These are phyloP conservation scores for Paragyromitra xinjiangensis DNA, from an alignment of 495 filamentous ascomycete genomes.

Conservation along the genomic window DNA sequence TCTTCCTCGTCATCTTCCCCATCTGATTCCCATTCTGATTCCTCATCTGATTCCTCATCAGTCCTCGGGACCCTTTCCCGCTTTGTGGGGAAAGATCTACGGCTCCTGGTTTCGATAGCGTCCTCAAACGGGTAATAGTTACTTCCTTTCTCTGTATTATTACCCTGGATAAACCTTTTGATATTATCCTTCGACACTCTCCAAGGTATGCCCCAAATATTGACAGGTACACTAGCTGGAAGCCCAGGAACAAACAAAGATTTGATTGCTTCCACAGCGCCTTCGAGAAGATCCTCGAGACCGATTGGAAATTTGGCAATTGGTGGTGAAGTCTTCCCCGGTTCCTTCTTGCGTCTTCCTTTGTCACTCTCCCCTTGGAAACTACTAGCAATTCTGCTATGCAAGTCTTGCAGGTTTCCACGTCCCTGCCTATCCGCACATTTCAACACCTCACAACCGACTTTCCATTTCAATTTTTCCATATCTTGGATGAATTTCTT, in stretches of 20 bases:
- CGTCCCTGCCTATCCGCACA: neutral
- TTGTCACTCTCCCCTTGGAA: neutral
- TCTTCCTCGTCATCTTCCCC: neutral
- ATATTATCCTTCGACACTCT: neutral
- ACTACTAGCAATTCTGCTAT: neutral
- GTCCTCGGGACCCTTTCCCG: neutral
- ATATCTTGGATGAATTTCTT: neutral
- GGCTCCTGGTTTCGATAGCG: neutral
- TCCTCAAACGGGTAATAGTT: neutral
- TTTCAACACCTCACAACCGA: neutral
- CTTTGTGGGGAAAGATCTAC: neutral
- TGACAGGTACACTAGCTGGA: neutral
- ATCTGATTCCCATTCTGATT: neutral
- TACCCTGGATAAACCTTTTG: neutral
- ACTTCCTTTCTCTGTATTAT: neutral
- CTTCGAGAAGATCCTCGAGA: slow-evolving; percentile 3
- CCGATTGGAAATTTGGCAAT: neutral
- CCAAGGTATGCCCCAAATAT: slow-evolving; percentile 14
- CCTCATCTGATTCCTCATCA: neutral
- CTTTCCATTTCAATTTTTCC: slow-evolving; percentile 3
- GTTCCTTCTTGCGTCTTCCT: neutral
- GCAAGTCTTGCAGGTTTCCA: neutral
- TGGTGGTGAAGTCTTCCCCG: neutral
- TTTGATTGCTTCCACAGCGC: slow-evolving; percentile 4
- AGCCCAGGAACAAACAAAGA: neutral